Percentiles rank a stretch among this genome's conserved stretches.
These are phyloP conservation scores for Blastobotrys capitulatus DNA, from an alignment of 1,139 yeast species.

Conservation along the genomic window DNA sequence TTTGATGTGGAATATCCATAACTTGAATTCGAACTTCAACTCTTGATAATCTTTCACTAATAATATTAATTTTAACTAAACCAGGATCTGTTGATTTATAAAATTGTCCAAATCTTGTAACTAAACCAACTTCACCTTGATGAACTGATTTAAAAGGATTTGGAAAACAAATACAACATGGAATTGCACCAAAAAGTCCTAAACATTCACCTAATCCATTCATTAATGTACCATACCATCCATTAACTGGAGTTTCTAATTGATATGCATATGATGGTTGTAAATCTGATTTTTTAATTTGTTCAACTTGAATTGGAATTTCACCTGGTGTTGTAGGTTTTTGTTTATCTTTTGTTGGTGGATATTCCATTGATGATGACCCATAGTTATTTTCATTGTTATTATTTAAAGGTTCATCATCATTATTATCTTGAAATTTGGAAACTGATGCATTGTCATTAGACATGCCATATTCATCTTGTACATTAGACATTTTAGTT, in stretches of 20 bases:
- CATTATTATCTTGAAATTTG: background rate
- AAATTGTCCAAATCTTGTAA: slow-evolving; percentile 65
- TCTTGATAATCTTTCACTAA: slow-evolving; percentile 51
- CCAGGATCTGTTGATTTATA: slow-evolving; percentile 69
- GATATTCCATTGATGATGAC: background rate
- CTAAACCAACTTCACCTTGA: slow-evolving; percentile 68
- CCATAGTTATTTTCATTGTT: no score
- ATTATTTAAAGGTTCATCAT: background rate
- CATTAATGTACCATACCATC: slow-evolving; percentile 41
- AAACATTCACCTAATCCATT: slow-evolving; percentile 42
- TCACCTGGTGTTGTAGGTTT: background rate
- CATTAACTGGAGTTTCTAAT: slow-evolving; percentile 33
- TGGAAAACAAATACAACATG: slow-evolving; percentile 51
- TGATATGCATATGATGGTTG: slow-evolving; percentile 37
- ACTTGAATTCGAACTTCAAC: slow-evolving; percentile 58
- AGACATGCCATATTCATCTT: slow-evolving; percentile 5
- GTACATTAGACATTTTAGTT: background rate
- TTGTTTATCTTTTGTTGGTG: background rate
- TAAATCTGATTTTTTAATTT: slow-evolving; percentile 31
- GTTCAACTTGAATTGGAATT: slow-evolving; percentile 29
- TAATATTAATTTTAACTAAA: slow-evolving; percentile 56
- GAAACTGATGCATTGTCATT: background rate
- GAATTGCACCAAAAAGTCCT: slow-evolving; percentile 53
- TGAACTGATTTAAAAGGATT: slow-evolving; percentile 59
- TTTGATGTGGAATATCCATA: slow-evolving; percentile 60